These are phyloP conservation scores for Colletotrichum siamense DNA, from an alignment of 2,329 filamentous ascomycete genomes.

Conservation along the genomic window DNA sequence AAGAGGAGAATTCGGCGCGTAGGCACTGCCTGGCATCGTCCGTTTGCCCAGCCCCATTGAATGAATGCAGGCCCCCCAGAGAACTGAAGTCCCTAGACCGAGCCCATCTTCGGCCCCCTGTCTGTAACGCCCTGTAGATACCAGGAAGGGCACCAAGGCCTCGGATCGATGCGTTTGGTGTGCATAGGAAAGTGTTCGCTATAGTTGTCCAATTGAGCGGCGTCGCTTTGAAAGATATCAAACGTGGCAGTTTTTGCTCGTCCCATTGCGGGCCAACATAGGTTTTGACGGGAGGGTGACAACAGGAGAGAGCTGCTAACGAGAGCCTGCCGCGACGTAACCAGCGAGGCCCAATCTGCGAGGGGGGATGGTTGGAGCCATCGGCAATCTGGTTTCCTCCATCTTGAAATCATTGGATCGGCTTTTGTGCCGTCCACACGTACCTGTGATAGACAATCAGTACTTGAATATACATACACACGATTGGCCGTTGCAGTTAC, in stretches of 20 bases:
- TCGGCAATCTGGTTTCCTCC: background rate
- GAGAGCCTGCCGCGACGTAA: background rate
- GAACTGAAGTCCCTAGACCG: background rate
- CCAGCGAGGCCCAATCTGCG: background rate
- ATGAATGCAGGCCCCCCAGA: background rate
- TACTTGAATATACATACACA: background rate
- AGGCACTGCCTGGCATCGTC: background rate
- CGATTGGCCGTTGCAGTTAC: background rate
- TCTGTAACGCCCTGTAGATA: background rate
- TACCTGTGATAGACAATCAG: conserved; percentile 16
- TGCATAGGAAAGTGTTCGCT: conserved; percentile 6
- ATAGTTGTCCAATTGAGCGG: conserved; percentile 7
- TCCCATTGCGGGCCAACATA: background rate
- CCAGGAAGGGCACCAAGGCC: background rate
- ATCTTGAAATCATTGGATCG: conserved; percentile 12
- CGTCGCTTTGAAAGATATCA: background rate
- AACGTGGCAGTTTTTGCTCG: background rate
- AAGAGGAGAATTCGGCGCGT: background rate
- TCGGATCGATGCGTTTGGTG: background rate
- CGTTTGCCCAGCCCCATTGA: background rate
- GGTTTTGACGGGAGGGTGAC: conserved; percentile 11
- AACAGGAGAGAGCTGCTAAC: conserved; percentile 4
- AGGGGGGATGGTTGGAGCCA: background rate
- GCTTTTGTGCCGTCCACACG: conserved; percentile 26
- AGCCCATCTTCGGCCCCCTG: background rate